Evolutionary conservation across 306 rosid genomes (phyloP), one percentile per base, ranked within the genome.

Genomic region (Quercus cerris): DNA sequence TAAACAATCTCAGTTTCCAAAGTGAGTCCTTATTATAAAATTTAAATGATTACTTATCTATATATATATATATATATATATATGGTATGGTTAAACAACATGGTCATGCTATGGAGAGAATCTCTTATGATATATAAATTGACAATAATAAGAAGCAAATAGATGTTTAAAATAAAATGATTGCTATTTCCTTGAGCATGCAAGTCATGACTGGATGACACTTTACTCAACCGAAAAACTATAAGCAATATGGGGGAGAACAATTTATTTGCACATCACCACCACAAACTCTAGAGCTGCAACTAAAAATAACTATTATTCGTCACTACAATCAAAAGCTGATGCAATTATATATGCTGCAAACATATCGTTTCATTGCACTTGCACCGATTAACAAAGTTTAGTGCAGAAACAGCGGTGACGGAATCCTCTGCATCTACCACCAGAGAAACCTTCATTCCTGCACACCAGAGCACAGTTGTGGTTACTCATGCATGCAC

Each of bases 361-460:
- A 41, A 41, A 11, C 46, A 5, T 61, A 30, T 10, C 6, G 3
- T 38, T 38, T 38, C 46, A 2, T 25, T 23, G 46, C 46, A 14
- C 8, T 23, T 10, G 35, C 1, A 17, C 58, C n/a, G 23, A 22
- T 57, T 49, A 84, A 46, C 91, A 88, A 23, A 35, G 54, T 38
- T 56, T 74, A 9, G 85, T 85, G 69, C 91, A 88, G 55, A 88
- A 88, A 84, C 89, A 88, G 5, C 89, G 87, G 35, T 28, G 91
- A 35, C 87, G 88, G 78, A 88, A 77, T 2, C 91, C 91, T 9
- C 31, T 20, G 88, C 91, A 86, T 0, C 14, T 64, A 17, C 89
- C 91, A n/a, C 86, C 88, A 5, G 88, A 58, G 85, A 88, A 88
- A 3, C 85, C 89, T 78, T 88, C 89, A 15, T 77, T 77, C 76